phyloP scores from a whole-genome alignment of 495 filamentous ascomycete genomes.

The Elaphomyces granulatus region DNA sequence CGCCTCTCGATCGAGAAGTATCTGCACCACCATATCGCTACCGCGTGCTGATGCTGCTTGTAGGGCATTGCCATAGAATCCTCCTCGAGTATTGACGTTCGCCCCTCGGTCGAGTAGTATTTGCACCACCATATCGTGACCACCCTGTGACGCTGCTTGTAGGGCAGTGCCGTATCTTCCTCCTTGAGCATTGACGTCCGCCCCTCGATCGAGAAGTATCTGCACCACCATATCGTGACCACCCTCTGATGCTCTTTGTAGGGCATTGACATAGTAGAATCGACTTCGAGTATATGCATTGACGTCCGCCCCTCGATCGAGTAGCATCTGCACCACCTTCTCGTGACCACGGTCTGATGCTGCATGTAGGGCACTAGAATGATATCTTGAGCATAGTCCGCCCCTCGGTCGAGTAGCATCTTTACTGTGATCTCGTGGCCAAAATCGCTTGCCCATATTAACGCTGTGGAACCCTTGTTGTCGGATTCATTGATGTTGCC shows the following conservation, averaged over 20 bases:
- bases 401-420: constrained; percentile 3
- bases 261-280: too few species aligned
- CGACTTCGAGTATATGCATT: too few species aligned
- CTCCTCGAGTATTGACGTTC: constrained; percentile 12
- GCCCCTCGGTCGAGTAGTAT: constrained; percentile 24
- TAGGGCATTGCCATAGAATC: constrained; percentile 11
- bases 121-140: constrained; percentile 21
- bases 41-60: constrained; percentile 1
- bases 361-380: constrained; percentile 7
- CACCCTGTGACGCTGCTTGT: constrained; percentile 13
- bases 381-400: too few species aligned
- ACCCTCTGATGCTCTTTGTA: constrained; percentile 20
- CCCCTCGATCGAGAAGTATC: too few species aligned
- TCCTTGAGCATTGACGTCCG: constrained; percentile 5
- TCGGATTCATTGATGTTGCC: constrained; percentile 4
- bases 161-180: constrained; percentile 14
- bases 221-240: constrained; percentile 10
- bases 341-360: neutral
- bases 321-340: constrained; percentile 6
- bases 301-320: constrained; percentile 4
- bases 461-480: constrained; percentile 4
- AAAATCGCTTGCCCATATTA: neutral
- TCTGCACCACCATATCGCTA: constrained; percentile 3
- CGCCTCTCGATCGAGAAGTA: constrained; percentile 3
- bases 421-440: constrained; percentile 3